A percentile compares a stretch with the other conserved stretches of the same genome.
Evolutionary conservation across 2,329 filamentous ascomycete species (phyloP).

Genomic region (Fusarium sp.): DNA sequence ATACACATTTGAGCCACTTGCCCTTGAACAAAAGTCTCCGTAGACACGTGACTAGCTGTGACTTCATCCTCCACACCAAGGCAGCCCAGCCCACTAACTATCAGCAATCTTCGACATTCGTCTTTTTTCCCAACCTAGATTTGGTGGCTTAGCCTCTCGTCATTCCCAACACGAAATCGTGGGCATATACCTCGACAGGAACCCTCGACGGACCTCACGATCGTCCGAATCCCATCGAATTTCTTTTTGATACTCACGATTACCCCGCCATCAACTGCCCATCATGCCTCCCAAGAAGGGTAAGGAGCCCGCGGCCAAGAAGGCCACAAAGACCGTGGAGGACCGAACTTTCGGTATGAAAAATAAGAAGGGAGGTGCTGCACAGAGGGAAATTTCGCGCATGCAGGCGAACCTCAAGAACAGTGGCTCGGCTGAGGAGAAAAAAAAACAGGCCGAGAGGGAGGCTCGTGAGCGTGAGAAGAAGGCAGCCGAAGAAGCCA

Average conservation of each 20-base stretch:
- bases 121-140: slow-evolving; percentile 30
- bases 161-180: slow-evolving; percentile 21
- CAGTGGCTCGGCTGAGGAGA: slow-evolving; percentile 86
- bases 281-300: slow-evolving; percentile 78
- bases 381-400: slow-evolving; percentile 90
- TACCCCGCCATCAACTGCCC: slow-evolving; percentile 48
- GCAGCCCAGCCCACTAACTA: slow-evolving; percentile 43
- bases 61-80: slow-evolving; percentile 44
- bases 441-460: slow-evolving; percentile 77
- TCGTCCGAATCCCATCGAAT: background rate
- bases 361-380: slow-evolving; percentile 95
- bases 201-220: background rate
- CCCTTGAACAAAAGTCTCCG: slow-evolving; percentile 27
- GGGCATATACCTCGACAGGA: background rate
- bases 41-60: slow-evolving; percentile 41
- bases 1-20: background rate
- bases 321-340: slow-evolving; percentile 74
- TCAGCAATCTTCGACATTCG: slow-evolving; percentile 39
- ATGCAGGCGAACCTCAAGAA: slow-evolving; percentile 77
- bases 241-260: slow-evolving; percentile 26
- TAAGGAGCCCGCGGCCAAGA: slow-evolving; percentile 65
- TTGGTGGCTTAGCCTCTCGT: slow-evolving; percentile 24
- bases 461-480: slow-evolving; percentile 83
- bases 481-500: slow-evolving; percentile 85
- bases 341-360: slow-evolving; percentile 99